Evolutionary conservation across 1,139 yeast genomes (phyloP), one percentile per base, ranked within the genome.

Genomic region (Pichia sp.): DNA sequence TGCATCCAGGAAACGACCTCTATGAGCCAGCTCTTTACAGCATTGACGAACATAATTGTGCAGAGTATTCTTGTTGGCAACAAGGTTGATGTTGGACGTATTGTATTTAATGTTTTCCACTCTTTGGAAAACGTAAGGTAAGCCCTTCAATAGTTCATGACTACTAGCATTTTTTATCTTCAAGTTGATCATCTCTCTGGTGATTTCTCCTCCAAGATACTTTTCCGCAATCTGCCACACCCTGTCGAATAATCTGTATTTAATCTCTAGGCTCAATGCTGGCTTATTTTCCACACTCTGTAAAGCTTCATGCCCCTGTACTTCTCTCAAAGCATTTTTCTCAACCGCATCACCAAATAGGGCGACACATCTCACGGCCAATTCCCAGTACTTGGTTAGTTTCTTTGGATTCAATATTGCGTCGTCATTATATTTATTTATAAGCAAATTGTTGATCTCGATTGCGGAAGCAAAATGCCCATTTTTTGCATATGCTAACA

Each of bases 401-500:
- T 43, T 38, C 6, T 14, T 12, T n/a, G 41, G 29, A 27, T 46
- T 40, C 19, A 52, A 29, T 6, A 38, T 21, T 36, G 50, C 50
- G 15, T 39, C 36, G 15, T 37, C 33, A 6, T 40, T 20, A 38
- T 56, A 57, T 12, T 42, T 39, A 13, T 40, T 37, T 6, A 55
- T 38, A 9, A 57, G 32, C 12, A 39, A 24, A 29, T 50, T 46
- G 30, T 53, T 44, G 6, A 49, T 27, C 20, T 40, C 27, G 5
- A 56, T 28, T n/a, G 56, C 59, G 26, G 46, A 40, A 10, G 44
- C 24, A 4, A 55, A 34, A 14, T 52, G 44, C 18, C 48, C 47
- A 33, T 54, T 53, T 39, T 47, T 47, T 6, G 52, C 33, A 35
- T 49, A 56, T 2, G 59, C 47, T 9, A 51, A 40, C 2, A 55